Conservation (phyloP, 2,329 filamentous ascomycete genomes). For the Exophiala viscosa region DNA sequence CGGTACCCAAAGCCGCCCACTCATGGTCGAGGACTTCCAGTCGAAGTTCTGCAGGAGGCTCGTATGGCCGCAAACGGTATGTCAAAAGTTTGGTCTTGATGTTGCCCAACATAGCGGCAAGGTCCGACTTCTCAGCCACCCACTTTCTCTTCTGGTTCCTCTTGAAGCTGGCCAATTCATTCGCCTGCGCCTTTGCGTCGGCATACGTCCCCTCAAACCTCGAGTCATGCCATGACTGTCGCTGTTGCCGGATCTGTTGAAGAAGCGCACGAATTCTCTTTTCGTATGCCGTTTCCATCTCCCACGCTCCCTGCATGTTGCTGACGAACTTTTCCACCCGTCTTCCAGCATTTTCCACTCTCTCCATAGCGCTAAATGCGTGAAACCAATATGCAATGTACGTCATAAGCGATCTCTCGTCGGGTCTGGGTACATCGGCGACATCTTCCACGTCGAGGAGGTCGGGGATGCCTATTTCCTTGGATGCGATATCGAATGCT, state of each 20-base stretch:
- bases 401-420: conserved; percentile 96
- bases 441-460: conserved; percentile 97
- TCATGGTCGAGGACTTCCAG: conserved; percentile 77
- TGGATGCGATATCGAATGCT: conserved; percentile 91
- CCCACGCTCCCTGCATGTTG: conserved; percentile 99
- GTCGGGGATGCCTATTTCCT: conserved; percentile 95
- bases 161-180: conserved; percentile 84
- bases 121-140: conserved; percentile 96
- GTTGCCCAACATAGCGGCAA: conserved; percentile 88
- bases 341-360: conserved; percentile 93
- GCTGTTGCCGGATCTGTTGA: conserved; percentile 68
- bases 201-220: conserved; percentile 86
- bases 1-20: conserved; percentile 74
- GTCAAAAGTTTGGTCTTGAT: conserved; percentile 99
- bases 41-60: conserved; percentile 78
- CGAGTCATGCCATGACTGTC: conserved; percentile 71
- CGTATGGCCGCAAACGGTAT: conserved; percentile 85
- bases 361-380: conserved; percentile 97
- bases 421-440: conserved; percentile 90
- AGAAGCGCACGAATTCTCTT: conserved; percentile 81
- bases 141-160: conserved; percentile 84
- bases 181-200: conserved; percentile 84
- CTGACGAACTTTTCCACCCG: conserved; percentile 97
- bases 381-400: conserved; percentile 99
- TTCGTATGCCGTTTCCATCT: conserved; percentile 98